phyloP scores from a whole-genome alignment of 2,329 filamentous ascomycete genomes.

The Drechslerella stenobrocha region DNA sequence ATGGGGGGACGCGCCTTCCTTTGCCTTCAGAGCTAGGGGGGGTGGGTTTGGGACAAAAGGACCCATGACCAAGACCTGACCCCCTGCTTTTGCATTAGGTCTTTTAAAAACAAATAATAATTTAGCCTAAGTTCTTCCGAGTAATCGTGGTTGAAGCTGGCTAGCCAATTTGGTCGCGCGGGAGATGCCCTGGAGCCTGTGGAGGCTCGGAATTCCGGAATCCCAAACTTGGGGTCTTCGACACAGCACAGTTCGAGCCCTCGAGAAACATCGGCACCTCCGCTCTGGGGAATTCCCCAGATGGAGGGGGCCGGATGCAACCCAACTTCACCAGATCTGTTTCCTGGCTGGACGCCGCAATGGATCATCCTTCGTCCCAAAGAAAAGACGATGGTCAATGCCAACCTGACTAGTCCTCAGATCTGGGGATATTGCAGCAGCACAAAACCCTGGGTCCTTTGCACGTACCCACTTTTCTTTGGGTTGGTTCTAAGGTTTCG shows the following conservation, averaged over 20 bases:
- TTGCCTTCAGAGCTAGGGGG: no score
- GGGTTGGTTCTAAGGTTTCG: no score
- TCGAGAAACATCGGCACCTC: background rate
- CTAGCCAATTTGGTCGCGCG: background rate
- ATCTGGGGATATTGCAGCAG: no score
- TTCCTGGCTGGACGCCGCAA: background rate
- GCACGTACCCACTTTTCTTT: no score
- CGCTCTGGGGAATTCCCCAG: slow-evolving; percentile 20
- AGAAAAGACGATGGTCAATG: slow-evolving; percentile 36
- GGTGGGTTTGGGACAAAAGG: no score
- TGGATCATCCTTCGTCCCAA: background rate
- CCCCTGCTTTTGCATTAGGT: slow-evolving; percentile 13
- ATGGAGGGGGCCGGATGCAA: slow-evolving; percentile 2
- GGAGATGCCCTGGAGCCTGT: background rate
- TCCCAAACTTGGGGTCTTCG: background rate
- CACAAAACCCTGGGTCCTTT: no score
- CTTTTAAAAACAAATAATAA: slow-evolving; percentile 21
- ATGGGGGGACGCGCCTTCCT: background rate
- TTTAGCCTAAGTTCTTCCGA: slow-evolving; percentile 48
- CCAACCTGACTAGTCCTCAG: slow-evolving; percentile 35
- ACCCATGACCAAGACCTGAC: slow-evolving; percentile 38
- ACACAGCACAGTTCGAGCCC: background rate
- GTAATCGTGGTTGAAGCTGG: slow-evolving; percentile 19
- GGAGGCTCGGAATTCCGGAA: background rate
- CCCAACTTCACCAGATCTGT: background rate